These are phyloP conservation scores for Brassica incana DNA, from an alignment of 345 rosid species.

Conservation along the genomic window DNA sequence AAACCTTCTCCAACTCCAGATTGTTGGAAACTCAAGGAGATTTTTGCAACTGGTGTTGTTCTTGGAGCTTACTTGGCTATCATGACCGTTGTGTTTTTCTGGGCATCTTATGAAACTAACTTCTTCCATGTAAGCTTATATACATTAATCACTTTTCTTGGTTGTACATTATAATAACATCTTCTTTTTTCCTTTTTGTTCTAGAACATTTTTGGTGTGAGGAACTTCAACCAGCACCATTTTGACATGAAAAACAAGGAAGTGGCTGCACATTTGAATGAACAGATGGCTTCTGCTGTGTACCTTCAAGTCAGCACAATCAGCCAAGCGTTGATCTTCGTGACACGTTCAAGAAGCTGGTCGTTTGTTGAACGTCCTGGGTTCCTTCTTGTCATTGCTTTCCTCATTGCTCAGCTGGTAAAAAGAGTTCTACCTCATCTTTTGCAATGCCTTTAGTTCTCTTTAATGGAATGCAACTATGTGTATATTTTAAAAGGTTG, in stretches of 20 bases:
- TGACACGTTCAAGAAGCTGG: conserved; percentile 66
- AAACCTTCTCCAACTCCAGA: conserved; percentile 65
- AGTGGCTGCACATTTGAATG: conserved; percentile 31
- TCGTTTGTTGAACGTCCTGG: conserved; percentile 60
- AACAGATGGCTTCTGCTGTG: conserved; percentile 51
- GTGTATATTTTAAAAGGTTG: conserved; percentile 46
- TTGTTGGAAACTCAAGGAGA: conserved; percentile 60
- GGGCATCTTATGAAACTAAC: conserved; percentile 53
- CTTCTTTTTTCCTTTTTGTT: background rate
- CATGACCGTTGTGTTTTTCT: conserved; percentile 61
- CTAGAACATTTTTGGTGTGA: conserved; percentile 47
- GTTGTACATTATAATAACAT: background rate
- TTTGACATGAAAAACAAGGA: conserved; percentile 34
- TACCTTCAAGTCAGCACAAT: conserved; percentile 67
- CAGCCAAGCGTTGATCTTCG: conserved; percentile 86
- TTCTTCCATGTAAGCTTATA: conserved; percentile 49
- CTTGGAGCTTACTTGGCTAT: conserved; percentile 59
- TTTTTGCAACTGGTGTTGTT: conserved; percentile 58
- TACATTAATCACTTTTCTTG: background rate
- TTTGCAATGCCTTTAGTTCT: too few species aligned
- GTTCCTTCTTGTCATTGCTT: conserved; percentile 65
- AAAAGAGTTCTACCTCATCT: background rate
- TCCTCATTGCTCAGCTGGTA: conserved; percentile 64
- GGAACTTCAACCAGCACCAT: conserved; percentile 47
- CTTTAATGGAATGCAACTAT: too few species aligned